Base-by-base conservation (phyloP, 768 basidiomycete genomes). In the Hydnomerulius pinastri region DNA sequence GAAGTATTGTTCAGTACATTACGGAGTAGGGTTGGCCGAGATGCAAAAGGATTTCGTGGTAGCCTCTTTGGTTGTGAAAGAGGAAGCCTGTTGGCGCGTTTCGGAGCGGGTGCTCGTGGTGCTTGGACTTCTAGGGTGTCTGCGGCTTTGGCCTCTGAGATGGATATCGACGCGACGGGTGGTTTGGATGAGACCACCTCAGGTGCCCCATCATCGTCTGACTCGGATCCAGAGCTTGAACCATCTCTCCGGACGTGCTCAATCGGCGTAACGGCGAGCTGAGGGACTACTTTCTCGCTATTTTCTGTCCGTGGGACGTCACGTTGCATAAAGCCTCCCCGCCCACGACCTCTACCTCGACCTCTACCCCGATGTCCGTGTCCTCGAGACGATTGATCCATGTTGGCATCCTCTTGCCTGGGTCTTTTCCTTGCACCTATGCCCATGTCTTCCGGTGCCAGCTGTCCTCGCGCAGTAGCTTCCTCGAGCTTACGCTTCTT, bases 401-500 rank as follows among this genome's bases (percentile, higher is more conserved):
- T 13, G 18, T 12, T 38, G 2, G 42, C 40, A 20, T 35, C 30
- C 42, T 65, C 63, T 24, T 75, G 75, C 32, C 59, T 62, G 21
- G 69, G 60, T 41, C 76, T 77, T 59, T 83, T 85, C 50, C 61
- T 66, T 37, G 67, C 60, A 5, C 73, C 66, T 32, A 73, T 57
- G 15, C 73, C 65, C 12, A 73, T 63, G 28, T 81, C 78, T 40
- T 75, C 73, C 0, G 77, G 70, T 25, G 76, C 71, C 25, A 91
- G 68, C 67, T 94, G 87, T 1, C 93, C 93, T 46, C 88, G 79
- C n/a, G 83, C 83, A 28, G 81, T 71, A 8, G 92, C 93, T 55
- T 92, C 91, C 53, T 86, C 80, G 20, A 83, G 64, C 62, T 88
- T 92, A 56, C 81, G 77, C 59, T 86, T 86, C 75, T 95, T 97